Evolutionary conservation across 2,329 filamentous ascomycete genomes (phyloP), one percentile per base, ranked within the genome.

Genomic region (Neopestalotiopsis sp.): DNA sequence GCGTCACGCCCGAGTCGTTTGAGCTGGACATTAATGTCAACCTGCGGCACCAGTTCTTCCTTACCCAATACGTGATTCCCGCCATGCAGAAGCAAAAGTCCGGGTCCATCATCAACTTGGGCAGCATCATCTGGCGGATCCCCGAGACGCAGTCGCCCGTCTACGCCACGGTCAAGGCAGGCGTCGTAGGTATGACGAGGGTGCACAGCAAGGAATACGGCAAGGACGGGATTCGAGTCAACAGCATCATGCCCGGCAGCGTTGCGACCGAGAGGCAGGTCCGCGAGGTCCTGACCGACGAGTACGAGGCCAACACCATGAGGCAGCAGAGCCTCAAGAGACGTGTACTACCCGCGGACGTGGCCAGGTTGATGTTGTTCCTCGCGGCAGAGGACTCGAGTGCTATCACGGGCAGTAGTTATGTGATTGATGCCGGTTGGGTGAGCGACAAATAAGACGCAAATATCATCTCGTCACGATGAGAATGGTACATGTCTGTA

Each of bases 231-330:
- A 76, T 83, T 20, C 70, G 84, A 0, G 80, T 86, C 5, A 87
- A 87, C 66, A 85, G 82, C 68, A 81, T 87, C 38, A 83, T 86
- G 82, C 85, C 85, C 0, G 84, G 84, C 0, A 77, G 82, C 2
- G 83, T 86, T 40, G 83, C 82, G 1, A 86, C 84, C 6, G 75
- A 81, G 77, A 75, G 82, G 4, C 83, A 85, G 79, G 79, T 79
- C 42, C 74, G 80, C 0, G 80, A 83, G 68, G 78, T 86, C 14
- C 71, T 85, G 42, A 86, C 83, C 34, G 76, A 79, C 0, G 83
- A 84, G 73, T 82, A 73, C 71, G 77, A 76, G 38, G 74, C 73
- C 6, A 73, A 75, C 57, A 80, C 84, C 4, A 72, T 85, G 71
- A 74, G 74, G 1, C 76, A 76, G 1, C 84, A 86, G 77, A 80